Base-by-base conservation (phyloP, 345 rosid species). In the Salix suchowensis region DNA sequence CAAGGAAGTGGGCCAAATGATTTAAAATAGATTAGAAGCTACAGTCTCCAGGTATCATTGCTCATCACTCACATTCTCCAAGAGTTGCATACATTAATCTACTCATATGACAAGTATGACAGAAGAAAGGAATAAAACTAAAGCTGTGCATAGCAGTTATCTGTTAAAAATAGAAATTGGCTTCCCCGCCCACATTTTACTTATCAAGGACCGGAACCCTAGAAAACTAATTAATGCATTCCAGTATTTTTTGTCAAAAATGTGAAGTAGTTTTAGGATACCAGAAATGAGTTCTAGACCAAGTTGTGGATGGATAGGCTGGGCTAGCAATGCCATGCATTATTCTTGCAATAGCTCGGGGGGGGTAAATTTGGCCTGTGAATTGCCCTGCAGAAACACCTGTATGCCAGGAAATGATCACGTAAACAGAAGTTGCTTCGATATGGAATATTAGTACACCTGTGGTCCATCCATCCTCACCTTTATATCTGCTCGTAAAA, bases 251-350 rank as follows among this genome's bases (percentile, higher is more conserved):
- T 46, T 46, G 50, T 46, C 4, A 46, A 46, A 46, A 39, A 55
- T 1, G 7, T 12, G 48, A 5, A 44, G 54, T 16, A 65, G 62
- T 74, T 42, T 23, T 12, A 54, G 30, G 42, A 72, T 91, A 96
- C 98, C 99, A 96, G 89, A 96, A 96, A 91, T 96, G 97, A 77
- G 94, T 86, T 83, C 81, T 91, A 34, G 91, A 89, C 99, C 99
- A 93, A 76, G 78, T 74, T 74, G 92, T 58, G 78, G 89, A 86
- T 3, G 92, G 94, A 82, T 91, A 96, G 18, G 96, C 93, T 77
- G 97, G 98, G 84, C 99, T 96, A 71, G 88, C 87, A 84, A 93
- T 88, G 81, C 96, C 98, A 76, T 93, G 98, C 92, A 96, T 87
- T 88, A 93, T 91, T 81, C 98, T 96, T 60, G 97, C 97, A 52